Conservation (phyloP, 139 green algal species). For the Medakamo hakoo region DNA sequence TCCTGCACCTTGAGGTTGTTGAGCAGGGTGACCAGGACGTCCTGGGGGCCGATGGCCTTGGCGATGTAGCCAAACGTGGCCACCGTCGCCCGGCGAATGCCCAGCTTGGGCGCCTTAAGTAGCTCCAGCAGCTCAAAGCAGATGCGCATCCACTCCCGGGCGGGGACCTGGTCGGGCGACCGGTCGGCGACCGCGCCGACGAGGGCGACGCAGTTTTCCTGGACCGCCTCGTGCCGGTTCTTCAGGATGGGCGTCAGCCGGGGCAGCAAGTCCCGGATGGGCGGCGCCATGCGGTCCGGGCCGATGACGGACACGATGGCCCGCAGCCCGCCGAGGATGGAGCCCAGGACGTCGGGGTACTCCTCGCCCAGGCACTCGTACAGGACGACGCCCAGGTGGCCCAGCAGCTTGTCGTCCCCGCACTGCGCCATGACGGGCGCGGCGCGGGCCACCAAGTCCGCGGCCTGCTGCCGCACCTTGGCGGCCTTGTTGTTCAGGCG, state of each 20-base stretch:
- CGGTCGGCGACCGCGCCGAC: constrained; percentile 94
- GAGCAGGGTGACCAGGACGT: constrained; percentile 95
- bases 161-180: constrained; percentile 89
- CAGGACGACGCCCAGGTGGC: constrained; percentile 89
- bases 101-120: constrained; percentile 81
- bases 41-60: constrained; percentile 92
- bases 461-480: constrained; percentile 82
- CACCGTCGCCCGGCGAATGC: constrained; percentile 85
- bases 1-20: constrained; percentile 99
- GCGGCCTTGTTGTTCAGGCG: constrained; percentile 96
- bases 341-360: constrained; percentile 87
- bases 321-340: constrained; percentile 91
- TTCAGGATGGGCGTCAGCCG: constrained; percentile 96
- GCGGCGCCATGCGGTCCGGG: constrained; percentile 96
- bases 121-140: constrained; percentile 99
- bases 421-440: constrained; percentile 88
- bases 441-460: constrained; percentile 89
- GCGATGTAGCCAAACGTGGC: constrained; percentile 99
- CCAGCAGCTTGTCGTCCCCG: constrained; percentile 91
- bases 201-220: constrained; percentile 96
- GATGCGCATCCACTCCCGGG: constrained; percentile 99
- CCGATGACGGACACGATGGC: constrained; percentile 92
- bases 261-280: constrained; percentile 98
- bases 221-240: constrained; percentile 85
- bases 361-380: constrained; percentile 98